These are phyloP conservation scores for Podila epigama DNA, from an alignment of 192 early-diverging fungal genomes.

Conservation along the genomic window DNA sequence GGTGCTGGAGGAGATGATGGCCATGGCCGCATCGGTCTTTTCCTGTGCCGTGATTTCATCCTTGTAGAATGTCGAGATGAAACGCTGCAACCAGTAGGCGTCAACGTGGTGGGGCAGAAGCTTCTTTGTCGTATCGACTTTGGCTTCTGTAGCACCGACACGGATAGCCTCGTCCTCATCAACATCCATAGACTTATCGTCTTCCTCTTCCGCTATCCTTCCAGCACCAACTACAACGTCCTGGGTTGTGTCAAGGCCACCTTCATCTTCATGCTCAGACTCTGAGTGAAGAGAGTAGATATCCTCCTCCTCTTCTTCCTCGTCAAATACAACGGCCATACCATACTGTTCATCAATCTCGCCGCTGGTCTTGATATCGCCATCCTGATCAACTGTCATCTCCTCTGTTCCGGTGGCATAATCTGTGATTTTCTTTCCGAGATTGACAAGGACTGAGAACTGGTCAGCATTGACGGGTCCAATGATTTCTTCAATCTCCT, in stretches of 20 bases:
- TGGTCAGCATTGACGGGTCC: slow-evolving; percentile 75
- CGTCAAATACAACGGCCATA: slow-evolving; percentile 96
- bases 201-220: slow-evolving; percentile 58
- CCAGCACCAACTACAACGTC: slow-evolving; percentile 45
- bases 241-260: slow-evolving; percentile 55
- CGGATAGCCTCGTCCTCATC: slow-evolving; percentile 68
- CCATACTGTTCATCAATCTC: slow-evolving; percentile 88
- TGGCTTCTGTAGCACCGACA: slow-evolving; percentile 52
- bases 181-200: slow-evolving; percentile 52
- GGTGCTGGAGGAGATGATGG: slow-evolving; percentile 71
- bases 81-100: slow-evolving; percentile 97
- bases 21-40: slow-evolving; percentile 81
- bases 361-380: slow-evolving; percentile 54
- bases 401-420: slow-evolving; percentile 65
- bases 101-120: slow-evolving; percentile 84
- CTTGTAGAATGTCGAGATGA: slow-evolving; percentile 78
- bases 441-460: slow-evolving; percentile 88
- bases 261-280: slow-evolving; percentile 67
- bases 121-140: slow-evolving; percentile 53
- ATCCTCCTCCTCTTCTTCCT: slow-evolving; percentile 90
- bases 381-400: slow-evolving; percentile 65
- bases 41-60: slow-evolving; percentile 89
- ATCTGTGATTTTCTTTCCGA: slow-evolving; percentile 96
- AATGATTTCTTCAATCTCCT: slow-evolving; percentile 79
- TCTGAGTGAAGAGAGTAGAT: slow-evolving; percentile 72